phyloP scores from a whole-genome alignment of 139 green algal genomes.

The Astrephomene gubernaculifera region DNA sequence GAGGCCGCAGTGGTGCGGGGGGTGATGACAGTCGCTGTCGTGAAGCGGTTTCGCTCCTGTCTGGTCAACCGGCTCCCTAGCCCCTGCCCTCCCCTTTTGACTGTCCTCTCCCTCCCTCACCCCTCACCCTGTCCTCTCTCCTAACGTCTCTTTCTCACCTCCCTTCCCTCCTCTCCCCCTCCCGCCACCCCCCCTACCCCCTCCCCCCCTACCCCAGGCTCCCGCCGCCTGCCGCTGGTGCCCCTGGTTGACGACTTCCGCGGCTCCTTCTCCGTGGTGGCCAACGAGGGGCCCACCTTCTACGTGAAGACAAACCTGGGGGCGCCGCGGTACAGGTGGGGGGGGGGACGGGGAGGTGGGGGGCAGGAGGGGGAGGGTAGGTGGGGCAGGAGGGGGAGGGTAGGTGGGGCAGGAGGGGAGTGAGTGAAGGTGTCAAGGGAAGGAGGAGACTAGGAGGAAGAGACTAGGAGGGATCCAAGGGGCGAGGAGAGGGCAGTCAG shows the following conservation, averaged over 20 bases:
- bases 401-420: no score
- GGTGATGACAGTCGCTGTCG: background rate
- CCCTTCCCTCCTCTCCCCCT: background rate
- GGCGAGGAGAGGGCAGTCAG: no score
- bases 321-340: slow-evolving; percentile 83
- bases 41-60: no score
- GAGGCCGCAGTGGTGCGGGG: background rate
- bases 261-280: slow-evolving; percentile 80
- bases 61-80: no score
- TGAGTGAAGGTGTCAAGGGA: no score
- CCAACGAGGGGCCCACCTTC: slow-evolving; percentile 84
- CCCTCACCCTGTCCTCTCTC: background rate
- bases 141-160: background rate
- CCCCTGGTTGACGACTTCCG: slow-evolving; percentile 92
- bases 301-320: slow-evolving; percentile 89
- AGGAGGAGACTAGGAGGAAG: no score
- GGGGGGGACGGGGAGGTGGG: background rate
- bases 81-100: no score
- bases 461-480: no score
- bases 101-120: background rate
- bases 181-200: background rate
- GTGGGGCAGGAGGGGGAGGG: no score
- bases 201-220: slow-evolving; percentile 40
- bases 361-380: background rate
- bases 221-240: slow-evolving; percentile 59